Evolutionary conservation across 2,329 filamentous ascomycete species (phyloP), one percentile per base, ranked within the genome.

Genomic region (Sporothrix pseudoabietina): DNA sequence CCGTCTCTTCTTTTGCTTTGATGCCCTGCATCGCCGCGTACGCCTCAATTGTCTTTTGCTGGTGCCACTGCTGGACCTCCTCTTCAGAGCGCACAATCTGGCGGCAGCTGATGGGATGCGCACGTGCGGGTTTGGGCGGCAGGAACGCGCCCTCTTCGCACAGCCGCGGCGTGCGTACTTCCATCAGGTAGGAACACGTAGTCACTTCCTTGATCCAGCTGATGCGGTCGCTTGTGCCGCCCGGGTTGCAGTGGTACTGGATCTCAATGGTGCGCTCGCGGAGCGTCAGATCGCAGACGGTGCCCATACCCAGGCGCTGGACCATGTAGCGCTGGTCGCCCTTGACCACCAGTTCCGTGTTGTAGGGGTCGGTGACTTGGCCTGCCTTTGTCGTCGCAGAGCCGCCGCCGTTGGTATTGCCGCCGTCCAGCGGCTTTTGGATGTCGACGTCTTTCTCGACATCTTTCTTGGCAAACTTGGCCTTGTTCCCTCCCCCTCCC

Each of bases 171-270:
- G 94, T 97, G 80, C 97, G 92, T 75, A 98, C 89, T 44, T 97
- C 89, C 94, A 98, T 97, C 71, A 97, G 86, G 80, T 98, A 98
- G 14, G 93, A 90, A 82, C 94, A 98, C 12, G 94, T 97, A 2
- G 91, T 92, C 1, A 95, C 89, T 80, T 98, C 94, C 81, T 97
- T 97, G 82, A 98, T 97, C 89, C 93, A 94, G 59, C 91, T 91
- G 78, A 98, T 97, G 66, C 91, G 89, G 80, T 97, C 91, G 65
- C 84, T 85, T 2, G 88, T 88, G 44, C 90, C 85, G 68, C 92
- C 90, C 0, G 93, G 93, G 78, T 93, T 91, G 83, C 94, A 97
- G 79, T 90, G 88, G 77, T 90, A 90, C 77, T 94, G 92, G 10
- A 98, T 89, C 81, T 98, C 94, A 76, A 97, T 91, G 77, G 90